These are phyloP conservation scores for Wickerhamiella hasegawae DNA, from an alignment of 805 yeast species.

Conservation along the genomic window DNA sequence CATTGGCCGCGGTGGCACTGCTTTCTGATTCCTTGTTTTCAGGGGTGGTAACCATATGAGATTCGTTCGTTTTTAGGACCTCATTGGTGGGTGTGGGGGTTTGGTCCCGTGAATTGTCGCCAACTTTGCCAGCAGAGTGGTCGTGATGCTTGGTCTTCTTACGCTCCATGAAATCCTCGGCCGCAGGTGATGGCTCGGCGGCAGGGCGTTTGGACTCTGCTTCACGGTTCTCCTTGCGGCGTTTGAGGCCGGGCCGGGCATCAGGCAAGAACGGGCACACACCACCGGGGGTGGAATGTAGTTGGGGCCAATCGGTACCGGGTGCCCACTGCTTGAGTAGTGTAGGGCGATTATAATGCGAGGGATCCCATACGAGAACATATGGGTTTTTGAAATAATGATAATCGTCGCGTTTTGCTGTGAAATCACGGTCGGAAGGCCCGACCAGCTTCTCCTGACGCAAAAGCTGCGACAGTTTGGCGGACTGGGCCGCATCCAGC, in stretches of 20 bases:
- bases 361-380: slow-evolving; percentile 64
- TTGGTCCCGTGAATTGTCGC: no score
- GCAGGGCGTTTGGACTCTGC: no score
- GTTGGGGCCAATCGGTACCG: slow-evolving; percentile 42
- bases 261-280: slow-evolving; percentile 60
- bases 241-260: slow-evolving; percentile 1
- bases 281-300: slow-evolving; percentile 51
- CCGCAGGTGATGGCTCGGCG: no score
- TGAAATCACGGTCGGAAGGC: slow-evolving; percentile 76
- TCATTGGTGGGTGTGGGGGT: no score
- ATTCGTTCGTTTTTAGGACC: no score
- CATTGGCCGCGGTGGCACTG: no score
- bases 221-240: neutral
- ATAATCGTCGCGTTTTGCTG: slow-evolving; percentile 69
- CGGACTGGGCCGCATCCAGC: slow-evolving; percentile 4
- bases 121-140: no score
- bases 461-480: slow-evolving; percentile 40
- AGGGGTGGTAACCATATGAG: no score
- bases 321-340: slow-evolving; percentile 65
- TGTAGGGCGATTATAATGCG: slow-evolving; percentile 64
- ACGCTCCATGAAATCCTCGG: no score
- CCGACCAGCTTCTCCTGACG: slow-evolving; percentile 71
- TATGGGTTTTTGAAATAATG: slow-evolving; percentile 64
- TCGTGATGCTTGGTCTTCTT: no score
- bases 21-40: no score